Evolutionary conservation across 345 rosid genomes (phyloP).

Genomic region (Eucalyptus virginea): DNA sequence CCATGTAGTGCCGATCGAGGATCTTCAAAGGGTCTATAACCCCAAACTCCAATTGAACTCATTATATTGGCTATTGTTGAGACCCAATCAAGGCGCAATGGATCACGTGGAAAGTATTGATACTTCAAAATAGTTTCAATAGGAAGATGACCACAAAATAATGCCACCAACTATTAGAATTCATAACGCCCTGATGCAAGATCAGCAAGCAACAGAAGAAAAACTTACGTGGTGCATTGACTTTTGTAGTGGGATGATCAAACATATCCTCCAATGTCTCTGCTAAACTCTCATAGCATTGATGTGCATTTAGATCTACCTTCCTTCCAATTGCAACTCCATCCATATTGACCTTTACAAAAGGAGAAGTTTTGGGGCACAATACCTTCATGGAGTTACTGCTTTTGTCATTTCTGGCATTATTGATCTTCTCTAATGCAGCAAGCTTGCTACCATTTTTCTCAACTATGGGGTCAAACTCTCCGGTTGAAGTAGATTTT

Average conservation of each 20-base stretch:
- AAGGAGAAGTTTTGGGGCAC: conserved; percentile 24
- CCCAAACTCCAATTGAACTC: neutral
- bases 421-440: conserved; percentile 4
- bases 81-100: neutral
- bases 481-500: conserved; percentile 38
- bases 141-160: neutral
- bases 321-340: conserved; percentile 93
- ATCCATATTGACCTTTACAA: conserved; percentile 93
- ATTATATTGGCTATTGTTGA: neutral
- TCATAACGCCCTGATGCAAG: neutral
- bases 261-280: conserved; percentile 71
- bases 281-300: conserved; percentile 64
- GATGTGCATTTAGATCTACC: conserved; percentile 60
- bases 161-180: neutral
- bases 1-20: neutral
- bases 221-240: conserved; percentile 18
- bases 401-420: conserved; percentile 7
- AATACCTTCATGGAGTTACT: conserved; percentile 6
- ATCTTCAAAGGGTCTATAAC: neutral
- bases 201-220: neutral
- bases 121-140: neutral
- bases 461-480: conserved; percentile 3
- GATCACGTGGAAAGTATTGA: neutral
- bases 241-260: conserved; percentile 17
- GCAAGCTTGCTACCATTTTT: conserved; percentile 13